phyloP scores from a whole-genome alignment of 768 basidiomycete species.

The Psilocybe cyanescens region DNA sequence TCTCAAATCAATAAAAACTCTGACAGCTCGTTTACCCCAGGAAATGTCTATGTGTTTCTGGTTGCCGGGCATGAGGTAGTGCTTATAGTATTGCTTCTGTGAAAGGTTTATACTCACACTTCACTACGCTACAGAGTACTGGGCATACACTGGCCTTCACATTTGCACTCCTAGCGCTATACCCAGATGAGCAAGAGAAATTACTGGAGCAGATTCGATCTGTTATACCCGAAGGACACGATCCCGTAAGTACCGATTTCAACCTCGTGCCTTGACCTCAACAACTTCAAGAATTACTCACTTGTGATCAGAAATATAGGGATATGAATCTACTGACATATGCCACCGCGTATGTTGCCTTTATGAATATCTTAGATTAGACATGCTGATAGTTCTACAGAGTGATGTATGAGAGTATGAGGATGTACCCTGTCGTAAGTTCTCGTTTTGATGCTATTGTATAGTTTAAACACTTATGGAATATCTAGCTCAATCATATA shows the following conservation, averaged over 20 bases:
- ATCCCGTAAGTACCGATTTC: conserved; percentile 27
- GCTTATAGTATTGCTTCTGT: no score
- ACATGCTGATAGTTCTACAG: conserved; percentile 23
- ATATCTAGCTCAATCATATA: conserved; percentile 37
- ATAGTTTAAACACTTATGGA: background rate
- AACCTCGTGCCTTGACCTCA: background rate
- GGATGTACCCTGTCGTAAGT: conserved; percentile 49
- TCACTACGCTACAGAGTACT: conserved; percentile 25
- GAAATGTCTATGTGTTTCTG: conserved; percentile 58
- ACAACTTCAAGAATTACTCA: background rate
- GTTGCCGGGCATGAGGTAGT: conserved; percentile 64
- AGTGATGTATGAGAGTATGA: conserved; percentile 53
- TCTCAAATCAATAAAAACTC: no score
- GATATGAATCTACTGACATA: conserved; percentile 42
- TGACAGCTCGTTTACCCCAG: conserved; percentile 19
- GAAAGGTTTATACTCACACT: no score
- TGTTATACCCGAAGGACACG: conserved; percentile 33
- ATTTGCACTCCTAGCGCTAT: conserved; percentile 45
- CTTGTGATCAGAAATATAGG: conserved; percentile 37
- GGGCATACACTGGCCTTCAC: conserved; percentile 42
- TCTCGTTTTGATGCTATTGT: background rate
- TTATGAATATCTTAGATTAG: no score
- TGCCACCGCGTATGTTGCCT: conserved; percentile 35
- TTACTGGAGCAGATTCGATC: conserved; percentile 41
- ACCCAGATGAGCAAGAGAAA: conserved; percentile 49